Evolutionary conservation across 441 rosid species (phyloP), one percentile per base, ranked within the genome.

Genomic region (Erodium texanum): DNA sequence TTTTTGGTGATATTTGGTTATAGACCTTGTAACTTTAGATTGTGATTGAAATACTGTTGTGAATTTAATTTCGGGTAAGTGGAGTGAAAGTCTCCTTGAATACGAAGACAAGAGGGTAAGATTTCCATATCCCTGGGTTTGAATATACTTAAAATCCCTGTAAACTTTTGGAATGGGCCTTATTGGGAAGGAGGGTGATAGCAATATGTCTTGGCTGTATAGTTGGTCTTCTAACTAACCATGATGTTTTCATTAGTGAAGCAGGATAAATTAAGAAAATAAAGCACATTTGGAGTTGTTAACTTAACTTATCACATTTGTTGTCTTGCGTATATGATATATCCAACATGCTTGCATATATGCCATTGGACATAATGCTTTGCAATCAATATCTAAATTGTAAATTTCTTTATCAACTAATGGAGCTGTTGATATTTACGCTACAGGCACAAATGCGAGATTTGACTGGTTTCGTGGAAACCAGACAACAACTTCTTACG

Each of bases 381-480:
- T 62, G 8, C 9, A 14, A 38, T n/a, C 19, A 24, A 24, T 12
- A 62, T 24, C 38, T 24, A 23, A 24, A 59, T 59, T 59, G 24
- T 59, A 14, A 59, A 2, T 59, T 24, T 62, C 16, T 14, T 12
- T 62, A 24, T 62, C 36, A 24, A 24, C 36, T 24, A 62, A 24
- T 24, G 34, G 36, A 62, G 65, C 65, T 38, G 24, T 62, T 62
- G 19, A 24, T 62, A 18, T 63, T 68, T 45, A 62, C 69, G 78
- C 71, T 84, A 79, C 81, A 95, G 99, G 98, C 99, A 73, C 99
- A 95, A 84, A 95, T 92, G 98, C 93, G 99, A 67, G 99, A 95
- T 83, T 83, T 92, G 84, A 70, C 89, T 3, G 98, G 97, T 61
- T 95, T 95, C 82, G 98, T 95, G 72, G 96, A 92, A 85, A 95